Base-by-base conservation (phyloP, 2,329 filamentous ascomycete genomes). In the Fusarium musae region DNA sequence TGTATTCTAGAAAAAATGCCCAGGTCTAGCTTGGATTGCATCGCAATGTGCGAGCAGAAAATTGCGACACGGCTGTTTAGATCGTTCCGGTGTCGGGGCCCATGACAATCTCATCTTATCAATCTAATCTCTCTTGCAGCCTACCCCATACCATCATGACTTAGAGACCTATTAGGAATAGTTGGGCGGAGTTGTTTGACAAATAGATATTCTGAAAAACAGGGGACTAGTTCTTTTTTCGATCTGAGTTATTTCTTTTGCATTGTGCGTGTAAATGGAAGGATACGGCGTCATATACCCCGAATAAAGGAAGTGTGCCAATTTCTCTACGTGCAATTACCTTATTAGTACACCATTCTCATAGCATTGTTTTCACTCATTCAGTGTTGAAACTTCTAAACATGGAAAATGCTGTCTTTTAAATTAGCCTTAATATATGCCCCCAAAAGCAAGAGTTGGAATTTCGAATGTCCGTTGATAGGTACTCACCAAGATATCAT, bases 91-190 rank as follows among this genome's bases (percentile, higher is more conserved):
- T 68, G 47, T 73, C 71, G 70, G 71, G 62, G 36, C 23, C 32
- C 57, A 46, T 72, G 63, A 65, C 56, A 73, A 63, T 74, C 68
- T 58, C 68, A 74, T 74, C 72, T 74, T 74, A 74, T 74, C 72
- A 74, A 74, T 74, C 71, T 73, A 68, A 73, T 73, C 71, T 73
- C 54, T 63, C 23, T 2, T 37, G 30, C 28, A 52, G 34, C 40
- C 37, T 68, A 66, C 70, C 70, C 70, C 66, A 68, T 70, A 72
- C 62, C 52, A 66, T 58, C 69, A 44, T 68, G 60, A 68, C 60
- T 61, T 63, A 71, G 30, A 17, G 40, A 36, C 54, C 42, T 37
- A n/a, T 58, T 26, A 3, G 56, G 28, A 21, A 26, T 50, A n/a
- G 21, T 47, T 37, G 30, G 15, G 56, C 56, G 40, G 56, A 58